Conservation (phyloP, 495 filamentous ascomycete species). For the Lichina pygmaea region DNA sequence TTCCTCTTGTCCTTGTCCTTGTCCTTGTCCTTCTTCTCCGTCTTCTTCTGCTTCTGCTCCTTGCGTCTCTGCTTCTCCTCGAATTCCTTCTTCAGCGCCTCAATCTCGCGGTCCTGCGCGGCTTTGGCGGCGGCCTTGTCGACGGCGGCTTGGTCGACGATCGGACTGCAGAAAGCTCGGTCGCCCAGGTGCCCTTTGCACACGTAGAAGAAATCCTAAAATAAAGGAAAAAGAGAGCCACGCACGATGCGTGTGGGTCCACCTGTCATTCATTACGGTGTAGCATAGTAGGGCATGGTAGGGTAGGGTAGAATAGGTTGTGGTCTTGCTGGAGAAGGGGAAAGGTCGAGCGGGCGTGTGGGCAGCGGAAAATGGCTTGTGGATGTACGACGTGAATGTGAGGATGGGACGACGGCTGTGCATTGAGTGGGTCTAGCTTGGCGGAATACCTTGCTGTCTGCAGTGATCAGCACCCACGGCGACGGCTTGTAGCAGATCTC, state of each 20-base stretch:
- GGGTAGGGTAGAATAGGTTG: too few relatives aligned
- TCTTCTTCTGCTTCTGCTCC: conserved; percentile 24
- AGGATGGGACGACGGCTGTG: not conserved
- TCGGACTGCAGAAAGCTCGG: conserved; percentile 49
- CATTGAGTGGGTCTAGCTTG: not conserved
- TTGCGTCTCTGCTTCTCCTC: conserved; percentile 20
- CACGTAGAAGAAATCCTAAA: conserved; percentile 80
- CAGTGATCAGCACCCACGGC: conserved; percentile 63
- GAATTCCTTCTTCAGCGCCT: conserved; percentile 15
- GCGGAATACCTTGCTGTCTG: conserved; percentile 52
- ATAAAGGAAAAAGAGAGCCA: not conserved
- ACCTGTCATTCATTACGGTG: not conserved
- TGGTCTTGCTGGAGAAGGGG: too few relatives aligned
- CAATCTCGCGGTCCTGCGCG: conserved; percentile 16
- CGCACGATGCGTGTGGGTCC: not conserved
- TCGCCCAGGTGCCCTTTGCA: conserved; percentile 72
- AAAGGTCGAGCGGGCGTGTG: not conserved
- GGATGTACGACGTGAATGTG: not conserved
- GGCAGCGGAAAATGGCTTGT: not conserved
- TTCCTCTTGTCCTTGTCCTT: conserved; percentile 8
- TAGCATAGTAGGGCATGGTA: too few relatives aligned
- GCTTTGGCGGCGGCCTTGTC: conserved; percentile 12
- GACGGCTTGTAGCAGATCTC: conserved; percentile 78
- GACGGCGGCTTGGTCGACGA: conserved; percentile 36
- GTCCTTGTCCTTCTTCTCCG: conserved; percentile 14